phyloP scores from a whole-genome alignment of 306 rosid genomes.

The Glycyrrhiza uralensis region DNA sequence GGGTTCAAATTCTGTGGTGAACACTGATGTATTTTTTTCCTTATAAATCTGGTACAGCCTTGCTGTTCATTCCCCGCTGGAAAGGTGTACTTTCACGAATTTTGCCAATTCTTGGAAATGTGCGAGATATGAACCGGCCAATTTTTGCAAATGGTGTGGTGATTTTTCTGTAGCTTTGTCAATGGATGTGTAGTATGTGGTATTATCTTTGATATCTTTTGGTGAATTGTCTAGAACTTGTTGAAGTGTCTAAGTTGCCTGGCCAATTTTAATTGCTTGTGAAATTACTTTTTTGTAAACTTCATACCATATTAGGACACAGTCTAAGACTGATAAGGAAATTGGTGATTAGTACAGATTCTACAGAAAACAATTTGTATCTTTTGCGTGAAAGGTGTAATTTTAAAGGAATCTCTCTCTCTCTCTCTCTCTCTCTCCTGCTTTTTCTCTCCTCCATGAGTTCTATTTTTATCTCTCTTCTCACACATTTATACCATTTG shows the following conservation, averaged over 20 bases:
- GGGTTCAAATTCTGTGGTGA: background rate
- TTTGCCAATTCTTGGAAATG: constrained; percentile 93
- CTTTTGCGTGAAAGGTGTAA: background rate
- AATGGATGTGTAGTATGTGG: constrained; percentile 15
- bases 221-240: constrained; percentile 21
- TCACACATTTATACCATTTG: background rate
- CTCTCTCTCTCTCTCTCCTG: background rate
- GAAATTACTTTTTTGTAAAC: background rate
- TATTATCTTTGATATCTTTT: constrained; percentile 18
- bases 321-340: background rate
- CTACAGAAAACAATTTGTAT: too few relatives aligned
- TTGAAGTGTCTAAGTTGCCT: constrained; percentile 15
- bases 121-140: constrained; percentile 76
- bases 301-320: background rate
- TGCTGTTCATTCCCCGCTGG: constrained; percentile 84
- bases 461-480: background rate
- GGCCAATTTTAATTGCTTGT: constrained; percentile 12
- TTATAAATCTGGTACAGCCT: constrained; percentile 54
- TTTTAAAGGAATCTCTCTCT: background rate
- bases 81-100: constrained; percentile 93
- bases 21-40: constrained; percentile 28
- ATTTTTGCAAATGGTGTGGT: constrained; percentile 85
- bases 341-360: background rate
- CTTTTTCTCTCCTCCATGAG: background rate
- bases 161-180: constrained; percentile 25